Percentiles rank a stretch among this genome's conserved stretches.
These are phyloP conservation scores for Allium fistulosum DNA, from an alignment of 106 monocot genomes.

Conservation along the genomic window DNA sequence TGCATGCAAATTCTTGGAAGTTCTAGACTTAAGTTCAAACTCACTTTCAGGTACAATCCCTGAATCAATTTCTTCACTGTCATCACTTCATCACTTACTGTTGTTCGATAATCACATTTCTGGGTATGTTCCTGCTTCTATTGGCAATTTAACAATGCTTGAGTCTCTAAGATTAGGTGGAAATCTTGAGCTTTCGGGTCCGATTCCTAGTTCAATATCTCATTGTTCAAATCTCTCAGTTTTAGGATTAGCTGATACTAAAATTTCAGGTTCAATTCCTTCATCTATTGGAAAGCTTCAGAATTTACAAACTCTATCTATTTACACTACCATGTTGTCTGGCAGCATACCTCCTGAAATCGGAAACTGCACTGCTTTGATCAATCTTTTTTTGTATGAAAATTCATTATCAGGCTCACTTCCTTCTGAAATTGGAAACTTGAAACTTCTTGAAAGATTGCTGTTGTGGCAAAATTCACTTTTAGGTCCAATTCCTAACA, in stretches of 20 bases:
- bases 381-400: slow-evolving; percentile 80
- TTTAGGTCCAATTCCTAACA: slow-evolving; percentile 54
- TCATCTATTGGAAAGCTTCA: slow-evolving; percentile 47
- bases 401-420: slow-evolving; percentile 68
- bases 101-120: slow-evolving; percentile 77
- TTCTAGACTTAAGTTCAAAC: slow-evolving; percentile 59
- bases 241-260: slow-evolving; percentile 82
- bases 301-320: slow-evolving; percentile 61
- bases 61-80: slow-evolving; percentile 7
- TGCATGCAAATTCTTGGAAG: slow-evolving; percentile 15
- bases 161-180: slow-evolving; percentile 70
- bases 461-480: slow-evolving; percentile 89
- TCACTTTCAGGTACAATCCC: slow-evolving; percentile 61
- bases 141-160: slow-evolving; percentile 48
- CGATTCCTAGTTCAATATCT: slow-evolving; percentile 55
- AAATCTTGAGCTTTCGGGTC: slow-evolving; percentile 65
- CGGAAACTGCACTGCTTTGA: slow-evolving; percentile 56
- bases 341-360: slow-evolving; percentile 77
- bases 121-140: slow-evolving; percentile 43
- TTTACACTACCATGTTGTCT: slow-evolving; percentile 81
- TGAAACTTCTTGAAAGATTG: slow-evolving; percentile 53
- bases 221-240: slow-evolving; percentile 43
- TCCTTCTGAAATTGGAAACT: slow-evolving; percentile 57
- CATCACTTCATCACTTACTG: slow-evolving; percentile 42
- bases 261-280: slow-evolving; percentile 70